phyloP scores from a whole-genome alignment of 169 alveolate genomes.

The Cryptosporidium meleagridis region DNA sequence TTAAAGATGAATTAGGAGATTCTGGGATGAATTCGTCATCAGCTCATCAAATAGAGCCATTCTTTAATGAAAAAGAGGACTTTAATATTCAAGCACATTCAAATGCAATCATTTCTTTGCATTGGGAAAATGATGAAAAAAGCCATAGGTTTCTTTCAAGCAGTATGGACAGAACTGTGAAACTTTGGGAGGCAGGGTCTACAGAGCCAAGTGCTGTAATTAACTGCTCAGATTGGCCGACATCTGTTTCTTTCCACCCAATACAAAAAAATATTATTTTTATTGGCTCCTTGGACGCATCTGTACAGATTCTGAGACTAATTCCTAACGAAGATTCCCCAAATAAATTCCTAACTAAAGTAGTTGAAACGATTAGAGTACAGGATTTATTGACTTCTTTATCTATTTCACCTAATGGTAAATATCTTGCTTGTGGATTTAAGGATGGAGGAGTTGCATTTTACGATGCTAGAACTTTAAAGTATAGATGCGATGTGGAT shows the following conservation, averaged over 20 bases:
- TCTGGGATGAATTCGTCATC: neutral
- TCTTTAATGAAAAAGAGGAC: slow-evolving; percentile 57
- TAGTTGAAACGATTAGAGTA: slow-evolving; percentile 53
- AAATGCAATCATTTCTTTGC: slow-evolving; percentile 61
- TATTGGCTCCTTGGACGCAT: slow-evolving; percentile 67
- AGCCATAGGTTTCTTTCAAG: slow-evolving; percentile 52
- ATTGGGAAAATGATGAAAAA: slow-evolving; percentile 49
- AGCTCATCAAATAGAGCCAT: slow-evolving; percentile 21
- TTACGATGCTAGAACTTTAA: slow-evolving; percentile 69
- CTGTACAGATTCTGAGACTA: slow-evolving; percentile 54
- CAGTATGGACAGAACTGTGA: slow-evolving; percentile 74
- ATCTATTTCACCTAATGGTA: slow-evolving; percentile 69
- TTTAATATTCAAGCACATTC: slow-evolving; percentile 23
- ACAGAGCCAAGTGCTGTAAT: slow-evolving; percentile 37
- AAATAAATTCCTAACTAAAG: slow-evolving; percentile 12
- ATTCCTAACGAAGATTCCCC: neutral
- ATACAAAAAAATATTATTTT: slow-evolving; percentile 35
- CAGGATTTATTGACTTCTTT: slow-evolving; percentile 53
- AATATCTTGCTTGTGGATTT: slow-evolving; percentile 72
- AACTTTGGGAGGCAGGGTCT: slow-evolving; percentile 61
- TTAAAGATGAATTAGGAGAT: neutral
- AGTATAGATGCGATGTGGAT: slow-evolving; percentile 68
- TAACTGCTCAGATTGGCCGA: slow-evolving; percentile 72
- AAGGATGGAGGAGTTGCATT: slow-evolving; percentile 72
- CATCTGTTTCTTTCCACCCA: slow-evolving; percentile 67